Evolutionary conservation across 306 rosid species (phyloP).

Genomic region (Dalbergia oliveri): DNA sequence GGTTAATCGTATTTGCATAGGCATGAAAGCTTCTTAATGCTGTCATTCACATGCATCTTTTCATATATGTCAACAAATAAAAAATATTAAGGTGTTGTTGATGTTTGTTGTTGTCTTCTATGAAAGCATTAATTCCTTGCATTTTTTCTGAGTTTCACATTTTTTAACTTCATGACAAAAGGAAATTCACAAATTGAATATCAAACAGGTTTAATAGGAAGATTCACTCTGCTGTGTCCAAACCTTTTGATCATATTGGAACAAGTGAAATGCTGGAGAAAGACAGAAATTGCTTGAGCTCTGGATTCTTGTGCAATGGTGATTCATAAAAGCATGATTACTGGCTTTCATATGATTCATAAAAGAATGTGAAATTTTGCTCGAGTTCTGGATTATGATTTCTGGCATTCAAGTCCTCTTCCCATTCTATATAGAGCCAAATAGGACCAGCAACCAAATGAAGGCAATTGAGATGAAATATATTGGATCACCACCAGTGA

Average conservation of each 20-base stretch:
- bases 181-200: background rate
- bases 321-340: background rate
- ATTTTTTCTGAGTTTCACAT: background rate
- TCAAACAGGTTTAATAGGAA: background rate
- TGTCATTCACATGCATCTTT: too few species aligned
- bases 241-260: background rate
- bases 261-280: background rate
- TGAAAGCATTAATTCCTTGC: background rate
- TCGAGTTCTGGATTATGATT: too few species aligned
- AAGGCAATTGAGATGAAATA: too few species aligned
- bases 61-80: too few species aligned
- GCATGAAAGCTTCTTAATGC: too few species aligned
- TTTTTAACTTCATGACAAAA: background rate
- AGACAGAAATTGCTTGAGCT: background rate
- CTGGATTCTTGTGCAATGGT: background rate
- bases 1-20: too few species aligned
- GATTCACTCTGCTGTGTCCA: background rate
- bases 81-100: too few species aligned
- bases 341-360: background rate
- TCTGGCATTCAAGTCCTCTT: too few species aligned
- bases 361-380: too few species aligned
- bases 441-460: too few species aligned
- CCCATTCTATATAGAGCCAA: too few species aligned
- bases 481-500: too few species aligned
- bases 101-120: background rate